Percentiles rank a stretch among this genome's conserved stretches.
These are phyloP conservation scores for Acorus gramineus DNA, from an alignment of 106 monocot genomes.

Conservation along the genomic window DNA sequence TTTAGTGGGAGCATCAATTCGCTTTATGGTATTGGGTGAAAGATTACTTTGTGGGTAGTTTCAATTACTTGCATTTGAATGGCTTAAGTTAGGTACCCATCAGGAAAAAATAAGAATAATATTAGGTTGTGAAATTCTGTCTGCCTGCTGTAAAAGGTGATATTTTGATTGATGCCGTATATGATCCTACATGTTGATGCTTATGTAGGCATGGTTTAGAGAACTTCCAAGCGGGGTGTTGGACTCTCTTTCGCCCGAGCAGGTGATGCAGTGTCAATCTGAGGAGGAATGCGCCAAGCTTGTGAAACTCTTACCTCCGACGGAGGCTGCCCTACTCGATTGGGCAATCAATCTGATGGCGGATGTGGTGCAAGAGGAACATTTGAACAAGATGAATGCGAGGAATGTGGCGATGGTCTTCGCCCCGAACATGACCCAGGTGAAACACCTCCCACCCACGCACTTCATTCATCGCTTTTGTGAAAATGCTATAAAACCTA, in stretches of 20 bases:
- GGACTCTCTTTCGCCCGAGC: constrained; percentile 63
- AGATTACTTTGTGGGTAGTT: too few relatives aligned
- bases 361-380: constrained; percentile 52
- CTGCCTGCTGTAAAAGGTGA: too few relatives aligned
- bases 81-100: too few relatives aligned
- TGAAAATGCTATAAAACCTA: too few relatives aligned
- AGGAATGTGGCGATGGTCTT: constrained; percentile 62
- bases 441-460: neutral
- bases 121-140: too few relatives aligned
- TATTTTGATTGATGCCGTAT: too few relatives aligned
- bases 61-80: too few relatives aligned
- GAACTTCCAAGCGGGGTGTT: constrained; percentile 71
- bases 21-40: too few relatives aligned
- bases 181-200: neutral
- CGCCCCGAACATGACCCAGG: constrained; percentile 76
- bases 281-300: constrained; percentile 56
- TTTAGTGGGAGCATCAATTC: too few relatives aligned
- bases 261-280: constrained; percentile 67
- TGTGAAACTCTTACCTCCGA: constrained; percentile 42
- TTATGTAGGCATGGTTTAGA: constrained; percentile 75
- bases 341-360: constrained; percentile 80
- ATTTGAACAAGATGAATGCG: constrained; percentile 67
- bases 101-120: too few relatives aligned
- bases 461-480: too few relatives aligned
- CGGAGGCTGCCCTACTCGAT: constrained; percentile 44